phyloP scores from a whole-genome alignment of 2,329 filamentous ascomycete species.

The Chrysoporthe deuterocubensis region DNA sequence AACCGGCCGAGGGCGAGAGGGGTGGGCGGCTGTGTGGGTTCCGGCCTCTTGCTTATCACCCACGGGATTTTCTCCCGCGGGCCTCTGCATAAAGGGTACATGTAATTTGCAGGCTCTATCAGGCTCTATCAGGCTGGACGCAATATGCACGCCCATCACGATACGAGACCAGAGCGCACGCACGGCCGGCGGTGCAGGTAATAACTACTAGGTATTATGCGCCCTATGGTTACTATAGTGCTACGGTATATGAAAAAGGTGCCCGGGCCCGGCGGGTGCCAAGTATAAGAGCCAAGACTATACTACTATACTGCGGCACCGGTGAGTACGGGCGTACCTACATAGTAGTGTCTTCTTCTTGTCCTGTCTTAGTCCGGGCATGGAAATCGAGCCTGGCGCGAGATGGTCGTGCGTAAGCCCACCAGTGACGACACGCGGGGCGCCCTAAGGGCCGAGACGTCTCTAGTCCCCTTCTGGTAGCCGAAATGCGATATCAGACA shows the following conservation, averaged over 20 bases:
- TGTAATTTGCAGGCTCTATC: no score
- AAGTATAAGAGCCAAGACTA: not conserved
- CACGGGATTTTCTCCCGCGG: no score
- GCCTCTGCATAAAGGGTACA: no score
- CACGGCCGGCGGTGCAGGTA: no score
- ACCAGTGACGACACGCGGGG: not conserved
- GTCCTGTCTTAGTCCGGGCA: not conserved
- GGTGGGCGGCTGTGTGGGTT: not conserved
- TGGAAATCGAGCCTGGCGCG: not conserved
- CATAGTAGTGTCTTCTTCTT: not conserved
- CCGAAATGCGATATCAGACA: not conserved
- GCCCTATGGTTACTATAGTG: no score
- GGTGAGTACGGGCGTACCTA: no score
- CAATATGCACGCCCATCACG: not conserved
- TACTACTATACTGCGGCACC: no score
- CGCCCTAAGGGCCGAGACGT: not conserved
- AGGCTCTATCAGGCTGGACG: not conserved
- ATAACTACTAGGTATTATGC: no score
- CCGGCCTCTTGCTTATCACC: not conserved
- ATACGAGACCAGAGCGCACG: no score
- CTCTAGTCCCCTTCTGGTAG: not conserved
- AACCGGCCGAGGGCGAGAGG: not conserved
- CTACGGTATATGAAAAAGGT: no score
- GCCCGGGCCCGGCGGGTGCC: no score
- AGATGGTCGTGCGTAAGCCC: slow-evolving; percentile 1